Base-by-base conservation (phyloP, 192 early-diverging fungal genomes). In the Entomortierella chlamydospora region DNA sequence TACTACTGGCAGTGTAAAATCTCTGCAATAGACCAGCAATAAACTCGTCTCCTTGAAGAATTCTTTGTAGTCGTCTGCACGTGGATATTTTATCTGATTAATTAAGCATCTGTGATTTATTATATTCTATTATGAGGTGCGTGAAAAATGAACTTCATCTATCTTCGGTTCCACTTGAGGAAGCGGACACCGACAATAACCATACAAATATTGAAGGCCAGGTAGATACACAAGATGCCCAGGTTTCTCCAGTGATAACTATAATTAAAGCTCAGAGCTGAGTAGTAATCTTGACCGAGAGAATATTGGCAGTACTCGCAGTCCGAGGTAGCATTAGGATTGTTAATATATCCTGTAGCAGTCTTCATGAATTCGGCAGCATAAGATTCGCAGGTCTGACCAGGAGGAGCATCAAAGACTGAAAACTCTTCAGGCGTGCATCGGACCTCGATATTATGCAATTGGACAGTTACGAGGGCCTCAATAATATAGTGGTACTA, bases 231-330 rank as follows among this genome's bases (percentile, higher is more conserved):
- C 51, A 95, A 56, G 47, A 93, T 91, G 29, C 89, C 88, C 72
- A 90, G 77, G 70, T 93, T 92, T 67, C 91, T 87, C 91, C 91
- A 95, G 26, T 85, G 85, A 70, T 93, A 52, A 8, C 0, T 68
- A 28, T 55, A 79, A 15, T 29, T 81, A 58, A 82, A 88, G 57
- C 56, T 61, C 90, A 91, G 89, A 30, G 74, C 84, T 0, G 51
- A 30, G 23, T 83, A 91, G 64, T 85, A 92, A 26, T 93, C 87
- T 29, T 92, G 79, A 12, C 89, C 91, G 20, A 70, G 59, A 20
- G 63, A 76, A 60, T 86, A 91, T 1, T 72, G 59, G 60, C 92
- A 95, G 70, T 91, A 95, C 39, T 88, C 70, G 72, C 93, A 95
- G 2, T 29, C 51, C 13, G 67, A 50, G 7, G 86, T 90, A 4